Evolutionary conservation across 2,329 filamentous ascomycete species (phyloP).

Genomic region (Aspergillus hiratsukae): DNA sequence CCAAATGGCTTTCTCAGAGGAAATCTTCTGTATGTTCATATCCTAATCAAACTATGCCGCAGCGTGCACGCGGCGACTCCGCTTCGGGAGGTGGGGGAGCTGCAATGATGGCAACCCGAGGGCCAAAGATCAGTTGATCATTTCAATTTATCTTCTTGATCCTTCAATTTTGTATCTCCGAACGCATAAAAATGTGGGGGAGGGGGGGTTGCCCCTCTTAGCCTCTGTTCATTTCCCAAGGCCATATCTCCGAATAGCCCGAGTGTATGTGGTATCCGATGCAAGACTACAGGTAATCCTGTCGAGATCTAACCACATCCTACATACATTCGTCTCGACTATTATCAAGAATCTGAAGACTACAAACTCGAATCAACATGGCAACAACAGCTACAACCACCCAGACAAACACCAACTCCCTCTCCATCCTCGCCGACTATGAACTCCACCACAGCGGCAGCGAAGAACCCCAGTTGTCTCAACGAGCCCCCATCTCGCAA

Average conservation of each 20-base stretch:
- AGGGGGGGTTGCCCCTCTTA: too few relatives aligned
- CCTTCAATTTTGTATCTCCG: too few relatives aligned
- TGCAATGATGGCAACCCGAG: not conserved
- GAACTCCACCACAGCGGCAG: slow-evolving; percentile 23
- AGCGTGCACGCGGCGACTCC: too few relatives aligned
- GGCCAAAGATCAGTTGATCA: not conserved
- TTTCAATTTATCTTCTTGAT: not conserved
- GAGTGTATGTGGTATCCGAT: too few relatives aligned
- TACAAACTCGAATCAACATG: slow-evolving; percentile 15
- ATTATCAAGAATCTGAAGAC: not conserved
- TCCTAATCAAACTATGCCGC: too few relatives aligned
- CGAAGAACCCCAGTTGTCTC: not conserved
- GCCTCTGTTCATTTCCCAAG: too few relatives aligned
- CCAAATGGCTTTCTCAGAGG: too few relatives aligned
- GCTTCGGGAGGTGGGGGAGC: not conserved
- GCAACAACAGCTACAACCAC: slow-evolving; percentile 16
- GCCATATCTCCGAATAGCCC: too few relatives aligned
- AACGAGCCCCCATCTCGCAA: not conserved
- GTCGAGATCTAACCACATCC: too few relatives aligned
- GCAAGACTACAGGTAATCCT: too few relatives aligned
- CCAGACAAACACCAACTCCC: slow-evolving; percentile 6
- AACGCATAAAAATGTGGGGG: too few relatives aligned
- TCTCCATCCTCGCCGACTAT: slow-evolving; percentile 25
- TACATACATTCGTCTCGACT: not conserved
- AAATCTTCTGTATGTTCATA: too few relatives aligned